phyloP scores from a whole-genome alignment of 2,329 filamentous ascomycete genomes.

The Daldinia eschscholtzii region DNA sequence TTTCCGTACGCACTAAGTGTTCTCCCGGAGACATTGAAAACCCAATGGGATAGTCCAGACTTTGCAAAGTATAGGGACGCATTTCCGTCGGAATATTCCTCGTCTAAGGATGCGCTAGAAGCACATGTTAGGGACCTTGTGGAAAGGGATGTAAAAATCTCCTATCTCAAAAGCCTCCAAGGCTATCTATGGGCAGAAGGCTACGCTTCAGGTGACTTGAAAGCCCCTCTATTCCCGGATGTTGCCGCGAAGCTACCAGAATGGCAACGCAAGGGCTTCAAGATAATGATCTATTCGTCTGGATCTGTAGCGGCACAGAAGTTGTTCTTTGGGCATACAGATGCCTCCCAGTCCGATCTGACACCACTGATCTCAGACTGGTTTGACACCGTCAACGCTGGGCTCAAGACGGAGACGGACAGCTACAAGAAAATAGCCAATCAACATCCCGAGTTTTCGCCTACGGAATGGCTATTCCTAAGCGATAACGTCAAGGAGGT shows the following conservation, averaged over 20 bases:
- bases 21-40: slow-evolving; percentile 72
- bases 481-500: slow-evolving; percentile 83
- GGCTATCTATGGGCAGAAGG: slow-evolving; percentile 83
- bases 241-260: slow-evolving; percentile 72
- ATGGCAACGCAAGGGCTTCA: slow-evolving; percentile 69
- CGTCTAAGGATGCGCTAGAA: slow-evolving; percentile 70
- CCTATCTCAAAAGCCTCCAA: slow-evolving; percentile 84
- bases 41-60: slow-evolving; percentile 73
- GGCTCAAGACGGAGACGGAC: slow-evolving; percentile 73
- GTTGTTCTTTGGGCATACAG: slow-evolving; percentile 78
- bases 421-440: slow-evolving; percentile 77
- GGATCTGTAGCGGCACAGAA: slow-evolving; percentile 86
- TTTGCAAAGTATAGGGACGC: slow-evolving; percentile 77
- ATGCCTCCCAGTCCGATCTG: slow-evolving; percentile 70
- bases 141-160: slow-evolving; percentile 77
- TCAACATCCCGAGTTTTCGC: slow-evolving; percentile 60
- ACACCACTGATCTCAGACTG: slow-evolving; percentile 71
- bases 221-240: slow-evolving; percentile 80
- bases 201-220: slow-evolving; percentile 76
- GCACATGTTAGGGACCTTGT: slow-evolving; percentile 79
- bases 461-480: slow-evolving; percentile 77
- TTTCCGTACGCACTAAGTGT: slow-evolving; percentile 81
- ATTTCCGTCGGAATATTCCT: slow-evolving; percentile 75
- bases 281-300: slow-evolving; percentile 83
- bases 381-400: slow-evolving; percentile 86